These are phyloP conservation scores for Phalaenopsis hybrid DNA, from an alignment of 116 monocot genomes.

Conservation along the genomic window DNA sequence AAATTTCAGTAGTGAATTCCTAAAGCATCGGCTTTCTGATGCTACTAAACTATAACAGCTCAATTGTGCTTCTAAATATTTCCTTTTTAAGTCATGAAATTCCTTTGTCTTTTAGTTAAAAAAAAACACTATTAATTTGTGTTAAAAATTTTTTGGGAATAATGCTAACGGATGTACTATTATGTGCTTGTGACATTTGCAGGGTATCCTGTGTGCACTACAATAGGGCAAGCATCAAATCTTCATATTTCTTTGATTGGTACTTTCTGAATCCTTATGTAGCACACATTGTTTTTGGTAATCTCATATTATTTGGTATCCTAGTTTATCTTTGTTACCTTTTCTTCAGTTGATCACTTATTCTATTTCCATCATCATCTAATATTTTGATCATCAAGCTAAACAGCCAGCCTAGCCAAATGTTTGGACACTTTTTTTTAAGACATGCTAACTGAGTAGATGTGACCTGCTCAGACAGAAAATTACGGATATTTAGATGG, in stretches of 20 bases:
- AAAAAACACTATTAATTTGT: neutral
- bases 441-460: too few relatives aligned
- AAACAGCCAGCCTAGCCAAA: neutral
- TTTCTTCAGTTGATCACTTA: neutral
- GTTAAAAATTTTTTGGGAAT: neutral
- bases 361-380: neutral
- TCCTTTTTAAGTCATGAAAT: neutral
- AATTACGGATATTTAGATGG: too few relatives aligned
- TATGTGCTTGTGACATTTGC: slow-evolving; percentile 14
- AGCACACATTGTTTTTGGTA: neutral
- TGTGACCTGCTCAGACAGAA: too few relatives aligned
- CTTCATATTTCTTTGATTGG: slow-evolving; percentile 36
- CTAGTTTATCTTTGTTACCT: neutral
- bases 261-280: slow-evolving; percentile 11
- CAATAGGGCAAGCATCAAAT: slow-evolving; percentile 32
- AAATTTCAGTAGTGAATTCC: neutral
- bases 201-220: slow-evolving; percentile 50
- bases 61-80: neutral
- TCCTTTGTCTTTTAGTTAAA: neutral
- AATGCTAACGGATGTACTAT: slow-evolving; percentile 1
- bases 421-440: neutral
- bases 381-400: neutral
- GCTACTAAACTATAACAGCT: neutral
- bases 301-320: neutral
- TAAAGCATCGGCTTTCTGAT: neutral